phyloP scores from a whole-genome alignment of 805 yeast genomes.

The Debaryomyces hansenii region DNA sequence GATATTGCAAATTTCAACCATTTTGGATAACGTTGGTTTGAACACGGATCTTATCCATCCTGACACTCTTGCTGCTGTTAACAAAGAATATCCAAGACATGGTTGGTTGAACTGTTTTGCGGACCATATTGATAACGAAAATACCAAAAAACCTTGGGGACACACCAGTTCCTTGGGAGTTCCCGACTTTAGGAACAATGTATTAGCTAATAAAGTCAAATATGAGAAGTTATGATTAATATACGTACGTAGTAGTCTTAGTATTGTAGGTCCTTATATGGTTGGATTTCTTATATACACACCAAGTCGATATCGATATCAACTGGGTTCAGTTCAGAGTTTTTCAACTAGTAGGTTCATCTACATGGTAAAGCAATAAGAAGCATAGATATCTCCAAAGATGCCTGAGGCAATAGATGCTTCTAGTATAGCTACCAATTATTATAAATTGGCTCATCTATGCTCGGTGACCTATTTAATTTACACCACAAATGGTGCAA shows the following conservation, averaged over 20 bases:
- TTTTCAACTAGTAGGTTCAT: too few species aligned
- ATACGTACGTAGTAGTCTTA: background rate
- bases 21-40: constrained; percentile 33
- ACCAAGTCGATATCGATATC: background rate
- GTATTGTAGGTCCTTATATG: too few species aligned
- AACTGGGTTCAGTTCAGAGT: background rate
- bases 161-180: constrained; percentile 34
- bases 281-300: background rate
- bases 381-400: background rate
- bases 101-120: constrained; percentile 35
- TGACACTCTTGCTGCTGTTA: constrained; percentile 26
- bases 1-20: constrained; percentile 31
- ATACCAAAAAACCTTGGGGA: constrained; percentile 33
- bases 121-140: constrained; percentile 29
- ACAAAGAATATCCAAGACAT: constrained; percentile 21
- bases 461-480: constrained; percentile 27
- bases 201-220: constrained; percentile 22
- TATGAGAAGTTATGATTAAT: constrained; percentile 17
- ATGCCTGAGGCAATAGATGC: constrained; percentile 18
- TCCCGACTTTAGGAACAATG: constrained; percentile 24
- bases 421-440: constrained; percentile 35
- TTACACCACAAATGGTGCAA: constrained; percentile 27
- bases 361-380: background rate
- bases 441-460: constrained; percentile 40
- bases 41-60: constrained; percentile 25